Evolutionary conservation across 75 land plant genomes (phyloP).

Genomic region (Ceratopteris richardii): DNA sequence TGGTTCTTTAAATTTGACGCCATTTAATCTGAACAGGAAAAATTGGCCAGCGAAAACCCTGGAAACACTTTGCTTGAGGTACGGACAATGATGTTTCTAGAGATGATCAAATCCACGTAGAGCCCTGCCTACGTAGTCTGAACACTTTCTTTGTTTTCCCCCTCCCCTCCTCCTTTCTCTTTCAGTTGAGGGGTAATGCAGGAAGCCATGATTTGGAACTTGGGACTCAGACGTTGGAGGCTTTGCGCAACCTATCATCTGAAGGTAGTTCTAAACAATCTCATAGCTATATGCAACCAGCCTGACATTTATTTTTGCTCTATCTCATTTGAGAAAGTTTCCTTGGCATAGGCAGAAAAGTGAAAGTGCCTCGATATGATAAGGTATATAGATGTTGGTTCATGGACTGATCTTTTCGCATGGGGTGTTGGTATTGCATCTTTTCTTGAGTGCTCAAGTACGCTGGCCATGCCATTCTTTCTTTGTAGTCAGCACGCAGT

Average conservation of each 20-base stretch:
- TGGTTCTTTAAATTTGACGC: too few relatives aligned
- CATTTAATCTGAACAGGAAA: slow-evolving; percentile 32
- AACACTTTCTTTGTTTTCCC: too few relatives aligned
- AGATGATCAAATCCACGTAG: too few relatives aligned
- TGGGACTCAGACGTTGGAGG: slow-evolving; percentile 59
- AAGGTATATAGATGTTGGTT: slow-evolving; percentile 44
- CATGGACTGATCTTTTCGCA: too few relatives aligned
- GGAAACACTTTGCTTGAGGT: slow-evolving; percentile 86
- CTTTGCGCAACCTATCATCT: slow-evolving; percentile 48
- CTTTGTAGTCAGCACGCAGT: slow-evolving; percentile 64
- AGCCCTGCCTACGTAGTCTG: too few relatives aligned
- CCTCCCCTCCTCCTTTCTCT: too few relatives aligned
- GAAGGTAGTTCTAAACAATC: slow-evolving; percentile 33
- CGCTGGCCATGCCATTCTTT: background rate
- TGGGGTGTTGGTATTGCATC: too few relatives aligned
- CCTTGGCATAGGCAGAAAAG: slow-evolving; percentile 47
- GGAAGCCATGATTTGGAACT: slow-evolving; percentile 89
- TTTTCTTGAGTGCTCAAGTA: background rate
- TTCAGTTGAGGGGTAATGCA: slow-evolving; percentile 90
- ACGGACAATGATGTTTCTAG: too few relatives aligned
- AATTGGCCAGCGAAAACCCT: slow-evolving; percentile 52
- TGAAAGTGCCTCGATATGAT: slow-evolving; percentile 80
- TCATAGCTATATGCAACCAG: background rate
- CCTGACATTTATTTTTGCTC: too few relatives aligned
- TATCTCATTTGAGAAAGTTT: background rate